Percentiles rank a stretch among this genome's conserved stretches.
Evolutionary conservation across 495 filamentous ascomycete species (phyloP).

Genomic region (Aspergillus bridgeri): DNA sequence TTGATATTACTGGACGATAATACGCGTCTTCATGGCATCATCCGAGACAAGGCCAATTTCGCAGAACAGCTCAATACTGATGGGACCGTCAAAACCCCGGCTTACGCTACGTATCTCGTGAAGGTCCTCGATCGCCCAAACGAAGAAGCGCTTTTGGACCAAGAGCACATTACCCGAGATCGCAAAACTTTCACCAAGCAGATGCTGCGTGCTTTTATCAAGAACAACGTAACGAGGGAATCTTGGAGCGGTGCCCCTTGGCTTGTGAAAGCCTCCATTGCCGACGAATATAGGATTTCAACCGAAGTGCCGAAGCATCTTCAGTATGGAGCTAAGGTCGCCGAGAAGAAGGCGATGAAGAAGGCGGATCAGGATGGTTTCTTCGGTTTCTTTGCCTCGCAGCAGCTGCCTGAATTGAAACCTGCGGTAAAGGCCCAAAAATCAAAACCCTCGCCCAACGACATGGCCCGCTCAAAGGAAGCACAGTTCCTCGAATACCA

Average conservation of each 20-base stretch:
- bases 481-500: conserved; percentile 52
- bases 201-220: conserved; percentile 88
- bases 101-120: conserved; percentile 79
- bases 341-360: conserved; percentile 74
- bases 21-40: conserved; percentile 69
- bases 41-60: conserved; percentile 85
- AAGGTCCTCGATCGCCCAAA: conserved; percentile 64
- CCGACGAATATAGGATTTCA: conserved; percentile 77
- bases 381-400: conserved; percentile 52
- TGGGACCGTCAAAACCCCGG: conserved; percentile 57
- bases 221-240: conserved; percentile 87
- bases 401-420: conserved; percentile 70
- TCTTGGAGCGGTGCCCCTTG: conserved; percentile 94
- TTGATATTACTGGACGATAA: conserved; percentile 66
- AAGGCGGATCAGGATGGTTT: conserved; percentile 57
- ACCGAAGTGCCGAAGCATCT: conserved; percentile 80
- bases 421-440: conserved; percentile 78
- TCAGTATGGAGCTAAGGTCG: conserved; percentile 72
- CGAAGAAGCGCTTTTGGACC: conserved; percentile 75
- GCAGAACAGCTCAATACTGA: conserved; percentile 58
- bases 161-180: conserved; percentile 80
- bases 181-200: conserved; percentile 94
- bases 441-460: conserved; percentile 50
- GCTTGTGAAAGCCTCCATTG: conserved; percentile 85
- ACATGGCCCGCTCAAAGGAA: conserved; percentile 43